Percentiles rank a stretch among this genome's conserved stretches.
Evolutionary conservation across 371 early-diverging fungal species (phyloP).

Genomic region (Entomophthora muscae): DNA sequence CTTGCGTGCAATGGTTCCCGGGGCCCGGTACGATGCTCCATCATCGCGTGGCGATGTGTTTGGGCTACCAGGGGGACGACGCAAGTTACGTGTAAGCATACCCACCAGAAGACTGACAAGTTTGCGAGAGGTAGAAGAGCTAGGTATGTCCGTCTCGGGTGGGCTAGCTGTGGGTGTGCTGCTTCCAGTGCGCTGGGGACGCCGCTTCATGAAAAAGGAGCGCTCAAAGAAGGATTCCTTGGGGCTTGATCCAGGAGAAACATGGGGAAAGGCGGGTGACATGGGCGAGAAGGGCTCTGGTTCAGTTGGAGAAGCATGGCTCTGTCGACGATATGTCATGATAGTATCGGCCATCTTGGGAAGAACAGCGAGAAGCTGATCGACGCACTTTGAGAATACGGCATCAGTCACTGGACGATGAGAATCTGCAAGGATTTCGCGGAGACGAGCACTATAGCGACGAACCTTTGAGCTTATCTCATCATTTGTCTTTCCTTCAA

Average conservation of each 20-base stretch:
- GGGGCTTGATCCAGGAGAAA: slow-evolving; percentile 5
- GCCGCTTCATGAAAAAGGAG: background rate
- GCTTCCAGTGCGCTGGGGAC: background rate
- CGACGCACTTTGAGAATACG: background rate
- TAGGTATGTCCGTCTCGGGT: background rate
- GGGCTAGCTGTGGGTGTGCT: background rate
- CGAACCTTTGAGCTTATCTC: background rate
- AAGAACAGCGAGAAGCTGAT: background rate
- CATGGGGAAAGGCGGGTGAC: background rate
- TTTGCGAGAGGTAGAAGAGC: slow-evolving; percentile 1
- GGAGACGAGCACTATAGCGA: background rate
- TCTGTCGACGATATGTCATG: background rate
- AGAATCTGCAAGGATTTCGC: background rate
- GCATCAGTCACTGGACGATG: background rate
- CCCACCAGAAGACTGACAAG: slow-evolving; percentile 4
- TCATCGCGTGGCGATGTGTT: background rate
- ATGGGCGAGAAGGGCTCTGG: background rate
- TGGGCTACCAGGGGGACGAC: background rate
- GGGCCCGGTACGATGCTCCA: background rate
- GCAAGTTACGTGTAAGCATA: background rate
- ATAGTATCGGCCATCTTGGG: slow-evolving; percentile 1
- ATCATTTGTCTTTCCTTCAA: slow-evolving; percentile 1
- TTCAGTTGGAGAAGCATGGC: background rate
- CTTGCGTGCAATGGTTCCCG: background rate
- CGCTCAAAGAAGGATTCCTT: slow-evolving; percentile 8